Conservation (phyloP, 495 filamentous ascomycete genomes). For the Penicillium lividum region DNA sequence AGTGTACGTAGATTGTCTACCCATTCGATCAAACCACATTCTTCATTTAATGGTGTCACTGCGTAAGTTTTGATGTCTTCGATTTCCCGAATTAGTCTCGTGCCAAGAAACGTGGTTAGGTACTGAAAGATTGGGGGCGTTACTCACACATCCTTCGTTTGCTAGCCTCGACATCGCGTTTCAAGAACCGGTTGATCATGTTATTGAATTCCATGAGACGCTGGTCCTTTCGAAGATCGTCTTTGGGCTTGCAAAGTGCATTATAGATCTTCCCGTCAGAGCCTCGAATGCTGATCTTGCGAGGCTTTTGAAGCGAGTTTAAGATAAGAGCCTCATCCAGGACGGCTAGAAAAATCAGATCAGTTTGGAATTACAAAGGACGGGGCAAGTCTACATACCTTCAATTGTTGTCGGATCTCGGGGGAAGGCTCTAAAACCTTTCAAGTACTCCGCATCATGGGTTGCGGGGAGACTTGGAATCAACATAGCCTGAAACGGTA, state of each 20-base stretch:
- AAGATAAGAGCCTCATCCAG: constrained; percentile 85
- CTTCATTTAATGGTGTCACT: constrained; percentile 94
- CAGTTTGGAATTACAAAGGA: constrained; percentile 40
- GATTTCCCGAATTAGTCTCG: constrained; percentile 1
- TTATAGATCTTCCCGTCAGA: constrained; percentile 87
- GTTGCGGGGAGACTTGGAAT: constrained; percentile 77
- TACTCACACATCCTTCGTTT: constrained; percentile 69
- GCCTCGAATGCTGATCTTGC: constrained; percentile 84
- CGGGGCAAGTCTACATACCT: constrained; percentile 31
- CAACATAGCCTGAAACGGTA: constrained; percentile 83
- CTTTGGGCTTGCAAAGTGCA: constrained; percentile 94
- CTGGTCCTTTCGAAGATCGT: constrained; percentile 95
- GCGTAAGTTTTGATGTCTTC: constrained; percentile 91
- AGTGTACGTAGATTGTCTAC: constrained; percentile 94
- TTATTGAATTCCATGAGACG: constrained; percentile 98
- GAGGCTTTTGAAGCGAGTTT: constrained; percentile 86
- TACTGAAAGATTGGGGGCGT: background rate
- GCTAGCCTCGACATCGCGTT: constrained; percentile 86
- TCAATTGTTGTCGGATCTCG: constrained; percentile 61
- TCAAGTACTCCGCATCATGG: constrained; percentile 64
- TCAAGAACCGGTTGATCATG: constrained; percentile 93
- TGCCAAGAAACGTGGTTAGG: background rate
- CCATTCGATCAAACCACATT: constrained; percentile 98
- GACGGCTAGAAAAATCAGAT: constrained; percentile 53
- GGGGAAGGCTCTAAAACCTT: constrained; percentile 81